A percentile compares a stretch with the other conserved stretches of the same genome.
phyloP scores from a whole-genome alignment of 768 basidiomycete genomes.

The Suillus ampliporus region DNA sequence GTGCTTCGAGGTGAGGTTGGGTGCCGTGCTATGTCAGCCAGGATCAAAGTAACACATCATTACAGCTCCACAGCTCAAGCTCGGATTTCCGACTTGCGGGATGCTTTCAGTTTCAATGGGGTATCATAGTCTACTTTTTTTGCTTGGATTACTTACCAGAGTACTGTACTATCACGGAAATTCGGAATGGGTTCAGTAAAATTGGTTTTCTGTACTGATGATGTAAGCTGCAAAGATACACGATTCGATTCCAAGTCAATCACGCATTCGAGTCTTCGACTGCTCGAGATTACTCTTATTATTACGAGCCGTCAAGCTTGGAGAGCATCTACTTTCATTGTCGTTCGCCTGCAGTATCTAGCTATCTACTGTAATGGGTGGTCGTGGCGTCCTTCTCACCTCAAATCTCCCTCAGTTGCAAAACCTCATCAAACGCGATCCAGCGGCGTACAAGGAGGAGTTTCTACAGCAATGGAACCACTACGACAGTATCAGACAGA shows the following conservation, averaged over 20 bases:
- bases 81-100: constrained; percentile 1
- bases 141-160: constrained; percentile 1
- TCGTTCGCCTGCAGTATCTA: not conserved
- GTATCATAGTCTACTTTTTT: not conserved
- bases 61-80: constrained; percentile 2
- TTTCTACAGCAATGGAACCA: constrained; percentile 97
- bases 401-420: constrained; percentile 94
- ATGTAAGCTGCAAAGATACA: constrained; percentile 1
- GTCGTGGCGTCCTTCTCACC: constrained; percentile 78
- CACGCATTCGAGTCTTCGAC: too few species aligned
- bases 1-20: constrained; percentile 7
- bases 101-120: constrained; percentile 1
- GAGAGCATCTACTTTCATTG: not conserved
- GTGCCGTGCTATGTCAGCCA: not conserved
- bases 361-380: constrained; percentile 21
- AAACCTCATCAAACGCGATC: constrained; percentile 96
- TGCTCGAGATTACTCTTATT: not conserved
- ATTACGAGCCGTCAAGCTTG: not conserved
- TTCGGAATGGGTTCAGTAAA: not conserved
- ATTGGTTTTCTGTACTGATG: not conserved
- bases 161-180: not conserved
- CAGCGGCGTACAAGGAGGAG: constrained; percentile 89
- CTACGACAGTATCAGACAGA: constrained; percentile 85
- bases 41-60: not conserved
- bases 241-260: not conserved